Evolutionary conservation across 805 yeast species (phyloP).

Genomic region (Sugiyamaella marilandica): DNA sequence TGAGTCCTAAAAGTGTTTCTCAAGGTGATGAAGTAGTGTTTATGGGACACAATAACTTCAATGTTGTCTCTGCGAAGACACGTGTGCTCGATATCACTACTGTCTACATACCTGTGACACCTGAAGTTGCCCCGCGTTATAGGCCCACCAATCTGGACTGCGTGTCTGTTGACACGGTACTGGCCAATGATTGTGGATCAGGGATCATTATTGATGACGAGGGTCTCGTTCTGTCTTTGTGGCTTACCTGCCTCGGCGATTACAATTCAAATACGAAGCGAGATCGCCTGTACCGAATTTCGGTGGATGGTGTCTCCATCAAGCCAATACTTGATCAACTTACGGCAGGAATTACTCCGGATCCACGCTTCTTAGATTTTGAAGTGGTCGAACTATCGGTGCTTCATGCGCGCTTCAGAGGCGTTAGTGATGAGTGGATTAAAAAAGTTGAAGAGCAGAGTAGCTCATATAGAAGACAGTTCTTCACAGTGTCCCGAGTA

Average conservation of each 20-base stretch:
- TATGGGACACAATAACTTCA: conserved; percentile 70
- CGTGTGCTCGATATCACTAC: conserved; percentile 73
- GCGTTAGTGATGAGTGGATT: conserved; percentile 87
- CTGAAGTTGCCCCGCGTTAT: conserved; percentile 63
- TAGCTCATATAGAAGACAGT: conserved; percentile 62
- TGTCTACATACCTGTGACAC: conserved; percentile 63
- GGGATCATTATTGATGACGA: conserved; percentile 74
- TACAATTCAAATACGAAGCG: conserved; percentile 43
- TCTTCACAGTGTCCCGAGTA: conserved; percentile 65
- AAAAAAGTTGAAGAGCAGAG: conserved; percentile 52
- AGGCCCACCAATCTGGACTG: conserved; percentile 82
- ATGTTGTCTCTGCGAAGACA: conserved; percentile 70
- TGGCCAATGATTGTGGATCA: conserved; percentile 68
- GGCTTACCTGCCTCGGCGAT: conserved; percentile 83
- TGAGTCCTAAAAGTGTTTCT: conserved; percentile 50
- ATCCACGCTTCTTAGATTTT: conserved; percentile 65
- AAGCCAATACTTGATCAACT: conserved; percentile 51
- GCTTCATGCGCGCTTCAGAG: conserved; percentile 73
- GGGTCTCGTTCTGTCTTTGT: conserved; percentile 77
- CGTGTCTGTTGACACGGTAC: conserved; percentile 64
- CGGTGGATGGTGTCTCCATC: conserved; percentile 69
- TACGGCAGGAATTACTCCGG: conserved; percentile 46
- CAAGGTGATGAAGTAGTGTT: conserved; percentile 77
- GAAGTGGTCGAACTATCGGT: conserved; percentile 68
- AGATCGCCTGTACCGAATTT: conserved; percentile 66